These are phyloP conservation scores for Aspergillus conjunctus DNA, from an alignment of 495 filamentous ascomycete genomes.

Conservation along the genomic window DNA sequence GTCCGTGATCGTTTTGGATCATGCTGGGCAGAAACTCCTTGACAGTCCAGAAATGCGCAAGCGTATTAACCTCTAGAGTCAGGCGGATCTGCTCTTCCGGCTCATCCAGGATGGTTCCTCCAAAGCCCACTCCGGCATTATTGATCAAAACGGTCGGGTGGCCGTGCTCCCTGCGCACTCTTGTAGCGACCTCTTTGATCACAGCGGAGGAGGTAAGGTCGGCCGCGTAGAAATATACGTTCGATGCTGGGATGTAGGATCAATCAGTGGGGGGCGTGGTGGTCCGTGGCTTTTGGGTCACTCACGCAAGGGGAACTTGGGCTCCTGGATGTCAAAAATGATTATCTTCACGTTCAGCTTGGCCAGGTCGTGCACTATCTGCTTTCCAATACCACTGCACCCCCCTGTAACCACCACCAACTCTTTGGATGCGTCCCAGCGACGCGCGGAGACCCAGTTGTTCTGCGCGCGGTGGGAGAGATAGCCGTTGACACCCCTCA, in stretches of 20 bases:
- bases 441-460: not conserved
- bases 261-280: not conserved
- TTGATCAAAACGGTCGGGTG: slow-evolving; percentile 59
- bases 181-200: slow-evolving; percentile 46
- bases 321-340: slow-evolving; percentile 52
- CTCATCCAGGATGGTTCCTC: slow-evolving; percentile 49
- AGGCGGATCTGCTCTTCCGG: slow-evolving; percentile 45
- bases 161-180: slow-evolving; percentile 48
- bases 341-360: slow-evolving; percentile 50
- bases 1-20: slow-evolving; percentile 60
- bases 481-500: not conserved
- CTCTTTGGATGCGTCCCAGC: slow-evolving; percentile 49
- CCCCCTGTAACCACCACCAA: slow-evolving; percentile 60
- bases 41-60: slow-evolving; percentile 57
- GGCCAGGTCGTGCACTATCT: slow-evolving; percentile 50
- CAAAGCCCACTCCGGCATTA: slow-evolving; percentile 58
- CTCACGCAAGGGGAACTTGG: slow-evolving; percentile 31
- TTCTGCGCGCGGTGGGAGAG: not conserved
- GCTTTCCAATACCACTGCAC: slow-evolving; percentile 56
- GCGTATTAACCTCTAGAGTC: slow-evolving; percentile 59
- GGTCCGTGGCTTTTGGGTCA: not conserved
- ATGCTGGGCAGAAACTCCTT: slow-evolving; percentile 63
- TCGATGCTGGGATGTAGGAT: slow-evolving; percentile 25
- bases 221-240: slow-evolving; percentile 48
- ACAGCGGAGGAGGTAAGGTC: slow-evolving; percentile 53